Conservation (phyloP, 139 green algal genomes). For the Tetraselmis chui region DNA sequence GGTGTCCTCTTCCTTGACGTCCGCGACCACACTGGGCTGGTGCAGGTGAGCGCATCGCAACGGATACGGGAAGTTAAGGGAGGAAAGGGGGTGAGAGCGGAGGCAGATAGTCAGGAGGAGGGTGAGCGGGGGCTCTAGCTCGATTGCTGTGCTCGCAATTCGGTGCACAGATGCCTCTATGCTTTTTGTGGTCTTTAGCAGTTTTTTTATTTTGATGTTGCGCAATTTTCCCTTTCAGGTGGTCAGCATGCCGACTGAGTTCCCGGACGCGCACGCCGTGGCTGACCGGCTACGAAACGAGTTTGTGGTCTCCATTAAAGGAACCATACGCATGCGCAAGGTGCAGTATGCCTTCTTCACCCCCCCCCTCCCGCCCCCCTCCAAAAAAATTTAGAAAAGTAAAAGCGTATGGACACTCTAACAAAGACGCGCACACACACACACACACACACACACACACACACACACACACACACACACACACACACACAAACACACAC, state of each 20-base stretch:
- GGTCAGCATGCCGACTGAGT: constrained; percentile 44
- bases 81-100: neutral
- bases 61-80: neutral
- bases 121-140: neutral
- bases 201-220: no score
- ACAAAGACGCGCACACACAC: no score
- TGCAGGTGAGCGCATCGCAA: constrained; percentile 71
- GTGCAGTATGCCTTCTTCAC: no score
- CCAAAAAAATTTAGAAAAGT: no score
- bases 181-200: no score
- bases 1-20: constrained; percentile 91
- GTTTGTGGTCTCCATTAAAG: constrained; percentile 79
- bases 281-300: constrained; percentile 68
- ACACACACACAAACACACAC: no score
- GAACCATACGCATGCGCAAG: constrained; percentile 59
- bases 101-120: neutral
- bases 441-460: no score
- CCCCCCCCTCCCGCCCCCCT: no score
- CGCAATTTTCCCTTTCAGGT: constrained; percentile 32
- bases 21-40: constrained; percentile 82
- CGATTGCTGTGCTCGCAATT: no score
- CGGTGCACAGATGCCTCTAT: no score
- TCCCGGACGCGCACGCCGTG: constrained; percentile 39
- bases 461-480: no score
- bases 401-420: no score